Evolutionary conservation across 2,329 filamentous ascomycete species (phyloP).

Genomic region (Dactylonectria estremocensis): DNA sequence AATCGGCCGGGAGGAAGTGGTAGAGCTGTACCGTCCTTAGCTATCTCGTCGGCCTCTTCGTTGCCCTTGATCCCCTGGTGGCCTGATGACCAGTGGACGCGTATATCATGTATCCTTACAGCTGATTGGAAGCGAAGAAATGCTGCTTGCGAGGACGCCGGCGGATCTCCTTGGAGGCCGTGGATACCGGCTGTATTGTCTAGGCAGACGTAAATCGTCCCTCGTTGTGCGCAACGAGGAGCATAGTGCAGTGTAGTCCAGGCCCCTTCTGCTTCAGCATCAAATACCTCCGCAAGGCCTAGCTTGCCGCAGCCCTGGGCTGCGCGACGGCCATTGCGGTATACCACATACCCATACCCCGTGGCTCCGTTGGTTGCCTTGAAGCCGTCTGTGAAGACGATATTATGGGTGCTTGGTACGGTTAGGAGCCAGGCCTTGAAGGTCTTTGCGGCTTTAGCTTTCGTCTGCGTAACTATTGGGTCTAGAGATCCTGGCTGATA

Average conservation of each 20-base stretch:
- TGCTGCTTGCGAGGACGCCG: not conserved
- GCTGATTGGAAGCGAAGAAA: not conserved
- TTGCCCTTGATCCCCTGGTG: not conserved
- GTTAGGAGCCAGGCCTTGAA: not conserved
- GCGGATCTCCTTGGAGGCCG: not conserved
- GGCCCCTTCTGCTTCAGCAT: not conserved
- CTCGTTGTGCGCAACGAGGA: not conserved
- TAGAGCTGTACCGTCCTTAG: not conserved
- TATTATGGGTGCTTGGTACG: not conserved
- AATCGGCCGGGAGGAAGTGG: not conserved
- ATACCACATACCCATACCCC: not conserved
- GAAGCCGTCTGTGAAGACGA: constrained; percentile 1
- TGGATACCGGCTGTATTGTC: not conserved
- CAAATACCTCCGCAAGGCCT: not conserved
- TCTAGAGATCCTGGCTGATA: constrained; percentile 1
- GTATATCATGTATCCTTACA: not conserved
- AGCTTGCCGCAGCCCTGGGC: not conserved
- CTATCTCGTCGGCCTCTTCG: not conserved
- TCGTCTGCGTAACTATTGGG: constrained; percentile 1
- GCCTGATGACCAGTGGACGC: not conserved
- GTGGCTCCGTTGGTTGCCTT: constrained; percentile 1
- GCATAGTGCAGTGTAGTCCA: not conserved
- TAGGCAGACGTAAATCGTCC: not conserved
- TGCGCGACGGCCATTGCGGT: not conserved
- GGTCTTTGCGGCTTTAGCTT: constrained; percentile 1